Evolutionary conservation across 2,329 filamentous ascomycete genomes (phyloP).

Genomic region (Xylaria polymorpha): DNA sequence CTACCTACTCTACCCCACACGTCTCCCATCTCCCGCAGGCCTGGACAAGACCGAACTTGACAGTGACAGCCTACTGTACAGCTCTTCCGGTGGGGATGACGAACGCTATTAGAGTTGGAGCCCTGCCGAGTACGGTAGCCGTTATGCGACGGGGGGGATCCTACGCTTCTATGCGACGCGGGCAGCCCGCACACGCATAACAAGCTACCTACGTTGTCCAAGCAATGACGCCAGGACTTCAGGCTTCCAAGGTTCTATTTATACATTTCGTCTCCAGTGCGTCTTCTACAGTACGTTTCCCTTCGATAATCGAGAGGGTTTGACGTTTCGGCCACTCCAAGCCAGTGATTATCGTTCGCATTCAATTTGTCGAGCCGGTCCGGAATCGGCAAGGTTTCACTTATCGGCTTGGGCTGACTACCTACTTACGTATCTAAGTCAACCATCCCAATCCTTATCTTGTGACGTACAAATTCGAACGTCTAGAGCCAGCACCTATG

Average conservation of each 20-base stretch:
- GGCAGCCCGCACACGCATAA: slow-evolving; percentile 31
- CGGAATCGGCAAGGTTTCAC: slow-evolving; percentile 26
- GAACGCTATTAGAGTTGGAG: slow-evolving; percentile 19
- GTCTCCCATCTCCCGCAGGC: not conserved
- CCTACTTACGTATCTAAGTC: not conserved
- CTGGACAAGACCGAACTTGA: slow-evolving; percentile 3
- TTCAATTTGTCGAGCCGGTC: slow-evolving; percentile 18
- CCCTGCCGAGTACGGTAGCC: not conserved
- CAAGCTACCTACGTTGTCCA: slow-evolving; percentile 8
- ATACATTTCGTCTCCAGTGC: slow-evolving; percentile 18
- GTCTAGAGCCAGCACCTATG: slow-evolving; percentile 24
- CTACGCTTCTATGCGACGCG: slow-evolving; percentile 33
- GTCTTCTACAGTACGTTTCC: not conserved
- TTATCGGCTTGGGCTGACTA: slow-evolving; percentile 25
- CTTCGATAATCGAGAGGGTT: slow-evolving; percentile 7
- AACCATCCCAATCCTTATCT: not conserved
- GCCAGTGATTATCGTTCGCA: not conserved
- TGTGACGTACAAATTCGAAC: not conserved
- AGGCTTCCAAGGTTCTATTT: slow-evolving; percentile 26
- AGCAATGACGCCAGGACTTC: slow-evolving; percentile 21
- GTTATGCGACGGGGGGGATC: slow-evolving; percentile 17
- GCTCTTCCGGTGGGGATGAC: slow-evolving; percentile 15
- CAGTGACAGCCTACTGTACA: slow-evolving; percentile 5
- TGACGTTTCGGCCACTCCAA: not conserved
- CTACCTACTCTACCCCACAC: slow-evolving; percentile 33